phyloP scores from a whole-genome alignment of 768 basidiomycete genomes.

The Mycena crocata region DNA sequence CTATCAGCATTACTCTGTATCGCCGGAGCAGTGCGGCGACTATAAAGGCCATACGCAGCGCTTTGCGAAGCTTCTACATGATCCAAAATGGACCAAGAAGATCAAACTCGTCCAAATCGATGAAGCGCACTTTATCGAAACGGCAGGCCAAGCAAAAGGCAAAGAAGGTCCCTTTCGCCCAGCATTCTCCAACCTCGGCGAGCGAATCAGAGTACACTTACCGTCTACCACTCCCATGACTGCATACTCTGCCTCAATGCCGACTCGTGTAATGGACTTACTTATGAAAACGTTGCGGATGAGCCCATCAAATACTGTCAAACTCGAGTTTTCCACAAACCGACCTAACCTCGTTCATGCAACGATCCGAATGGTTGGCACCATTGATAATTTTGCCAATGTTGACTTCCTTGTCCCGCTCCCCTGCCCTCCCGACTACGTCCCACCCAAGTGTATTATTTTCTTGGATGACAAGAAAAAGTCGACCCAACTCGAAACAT shows the following conservation, averaged over 20 bases:
- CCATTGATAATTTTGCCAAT: background rate
- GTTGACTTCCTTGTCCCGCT: background rate
- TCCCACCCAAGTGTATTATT: background rate
- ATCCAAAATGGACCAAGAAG: conserved; percentile 10
- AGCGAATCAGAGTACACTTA: conserved; percentile 9
- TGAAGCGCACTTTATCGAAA: conserved; percentile 35
- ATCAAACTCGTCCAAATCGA: conserved; percentile 30
- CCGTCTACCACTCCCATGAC: background rate
- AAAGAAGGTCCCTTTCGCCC: background rate
- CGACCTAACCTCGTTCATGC: conserved; percentile 7
- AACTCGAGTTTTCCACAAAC: conserved; percentile 2
- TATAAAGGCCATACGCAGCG: conserved; percentile 31
- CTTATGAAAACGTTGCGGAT: background rate
- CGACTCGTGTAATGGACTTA: background rate
- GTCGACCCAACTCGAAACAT: background rate
- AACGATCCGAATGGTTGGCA: background rate
- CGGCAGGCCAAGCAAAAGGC: conserved; percentile 20
- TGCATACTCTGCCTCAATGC: conserved; percentile 11
- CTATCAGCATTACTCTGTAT: conserved; percentile 24
- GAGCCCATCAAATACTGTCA: background rate
- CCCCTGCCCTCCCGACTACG: background rate
- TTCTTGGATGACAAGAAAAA: conserved; percentile 13
- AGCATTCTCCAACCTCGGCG: background rate
- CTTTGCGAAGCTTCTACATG: background rate
- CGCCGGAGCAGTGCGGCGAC: conserved; percentile 29